phyloP scores from a whole-genome alignment of 2,329 filamentous ascomycete species.

The Pseudocercospora ulei region DNA sequence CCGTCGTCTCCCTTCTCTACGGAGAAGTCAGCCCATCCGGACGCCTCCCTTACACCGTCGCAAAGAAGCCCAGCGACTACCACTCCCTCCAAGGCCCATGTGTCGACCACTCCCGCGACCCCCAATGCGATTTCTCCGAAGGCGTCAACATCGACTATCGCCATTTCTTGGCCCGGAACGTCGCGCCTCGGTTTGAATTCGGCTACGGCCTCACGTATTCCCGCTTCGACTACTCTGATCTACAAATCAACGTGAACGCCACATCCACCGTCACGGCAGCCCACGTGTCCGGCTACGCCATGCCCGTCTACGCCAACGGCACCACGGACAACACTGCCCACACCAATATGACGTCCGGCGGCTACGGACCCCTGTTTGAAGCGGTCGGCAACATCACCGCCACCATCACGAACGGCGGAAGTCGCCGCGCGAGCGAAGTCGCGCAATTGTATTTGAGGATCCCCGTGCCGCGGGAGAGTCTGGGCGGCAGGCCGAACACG shows the following conservation, averaged over 20 bases:
- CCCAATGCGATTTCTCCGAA: slow-evolving; percentile 33
- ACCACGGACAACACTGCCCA: slow-evolving; percentile 28
- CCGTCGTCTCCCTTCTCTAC: slow-evolving; percentile 50
- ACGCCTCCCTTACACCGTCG: slow-evolving; percentile 53
- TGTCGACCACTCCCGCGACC: slow-evolving; percentile 21
- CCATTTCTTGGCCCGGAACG: slow-evolving; percentile 29
- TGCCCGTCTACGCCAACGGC: slow-evolving; percentile 26
- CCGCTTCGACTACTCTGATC: slow-evolving; percentile 31
- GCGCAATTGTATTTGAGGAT: slow-evolving; percentile 41
- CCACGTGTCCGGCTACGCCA: slow-evolving; percentile 15
- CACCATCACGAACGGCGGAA: slow-evolving; percentile 46
- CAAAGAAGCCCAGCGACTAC: slow-evolving; percentile 50
- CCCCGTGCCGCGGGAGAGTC: slow-evolving; percentile 42
- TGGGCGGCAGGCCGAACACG: slow-evolving; percentile 37
- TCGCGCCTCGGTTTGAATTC: slow-evolving; percentile 33
- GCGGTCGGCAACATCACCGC: slow-evolving; percentile 43
- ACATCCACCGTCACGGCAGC: slow-evolving; percentile 23
- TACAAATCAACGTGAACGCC: slow-evolving; percentile 26
- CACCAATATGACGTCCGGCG: slow-evolving; percentile 24
- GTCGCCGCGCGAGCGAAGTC: slow-evolving; percentile 44
- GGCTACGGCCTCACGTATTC: slow-evolving; percentile 36
- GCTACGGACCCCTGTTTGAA: slow-evolving; percentile 40
- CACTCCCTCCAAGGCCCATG: slow-evolving; percentile 37
- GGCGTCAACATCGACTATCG: slow-evolving; percentile 36
- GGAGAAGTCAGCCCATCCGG: slow-evolving; percentile 50